Conservation (phyloP, 1,284 basidiomycete genomes). For the Malassezia psittaci region DNA sequence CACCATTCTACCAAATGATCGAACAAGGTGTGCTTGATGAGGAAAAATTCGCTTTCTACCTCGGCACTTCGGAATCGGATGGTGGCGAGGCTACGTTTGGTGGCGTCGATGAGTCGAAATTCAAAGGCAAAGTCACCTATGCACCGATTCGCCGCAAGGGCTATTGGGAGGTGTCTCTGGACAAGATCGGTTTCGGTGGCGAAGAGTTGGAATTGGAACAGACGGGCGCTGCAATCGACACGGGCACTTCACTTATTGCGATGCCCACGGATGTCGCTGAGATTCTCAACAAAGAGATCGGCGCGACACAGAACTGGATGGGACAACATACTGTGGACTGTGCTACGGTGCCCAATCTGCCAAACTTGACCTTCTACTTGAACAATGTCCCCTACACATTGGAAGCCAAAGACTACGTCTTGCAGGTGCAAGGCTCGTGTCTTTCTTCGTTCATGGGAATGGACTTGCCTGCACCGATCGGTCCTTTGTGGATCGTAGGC, state of each 20-base stretch:
- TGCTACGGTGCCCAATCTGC: constrained; percentile 66
- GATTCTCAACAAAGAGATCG: constrained; percentile 83
- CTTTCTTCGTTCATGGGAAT: constrained; percentile 86
- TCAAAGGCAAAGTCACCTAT: constrained; percentile 72
- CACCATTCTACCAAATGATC: constrained; percentile 93
- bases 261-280: constrained; percentile 90
- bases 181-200: constrained; percentile 54
- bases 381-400: constrained; percentile 58
- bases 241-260: constrained; percentile 78
- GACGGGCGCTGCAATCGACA: constrained; percentile 66
- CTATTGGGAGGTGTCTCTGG: constrained; percentile 64
- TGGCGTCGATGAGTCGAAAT: constrained; percentile 71
- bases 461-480: constrained; percentile 79
- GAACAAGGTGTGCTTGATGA: constrained; percentile 70
- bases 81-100: constrained; percentile 90
- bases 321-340: constrained; percentile 61
- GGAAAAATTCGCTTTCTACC: constrained; percentile 86
- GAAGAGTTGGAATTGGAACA: constrained; percentile 69
- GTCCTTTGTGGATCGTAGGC: constrained; percentile 87
- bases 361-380: constrained; percentile 68
- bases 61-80: constrained; percentile 75
- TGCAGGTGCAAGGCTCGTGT: constrained; percentile 79
- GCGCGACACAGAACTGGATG: constrained; percentile 43
- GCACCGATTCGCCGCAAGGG: constrained; percentile 89
- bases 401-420: constrained; percentile 74